Conservation (phyloP, 345 rosid species). For the Tarenaya hassleriana region DNA sequence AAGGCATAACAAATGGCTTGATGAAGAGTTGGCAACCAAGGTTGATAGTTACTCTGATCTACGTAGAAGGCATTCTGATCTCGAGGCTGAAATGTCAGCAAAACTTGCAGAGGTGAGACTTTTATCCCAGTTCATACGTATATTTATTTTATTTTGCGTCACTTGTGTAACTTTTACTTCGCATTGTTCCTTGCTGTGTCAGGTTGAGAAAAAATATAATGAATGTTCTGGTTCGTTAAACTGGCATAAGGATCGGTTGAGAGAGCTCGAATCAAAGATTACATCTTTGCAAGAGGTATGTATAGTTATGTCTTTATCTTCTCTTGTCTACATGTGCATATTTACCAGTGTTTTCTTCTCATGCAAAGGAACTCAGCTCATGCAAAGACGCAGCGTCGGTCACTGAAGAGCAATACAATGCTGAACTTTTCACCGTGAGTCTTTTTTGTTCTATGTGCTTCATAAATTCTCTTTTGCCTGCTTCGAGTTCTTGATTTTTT, state of each 20-base stretch:
- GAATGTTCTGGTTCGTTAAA: slow-evolving; percentile 62
- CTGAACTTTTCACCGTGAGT: slow-evolving; percentile 84
- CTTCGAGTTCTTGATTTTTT: no score
- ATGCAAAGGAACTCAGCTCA: slow-evolving; percentile 57
- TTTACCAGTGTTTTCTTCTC: slow-evolving; percentile 26
- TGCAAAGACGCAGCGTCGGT: slow-evolving; percentile 61
- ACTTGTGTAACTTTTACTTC: background rate
- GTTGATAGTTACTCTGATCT: slow-evolving; percentile 51
- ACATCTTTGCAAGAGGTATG: slow-evolving; percentile 60
- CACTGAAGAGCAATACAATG: slow-evolving; percentile 60
- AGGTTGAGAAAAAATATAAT: slow-evolving; percentile 55
- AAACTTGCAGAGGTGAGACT: slow-evolving; percentile 66
- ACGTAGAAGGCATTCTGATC: slow-evolving; percentile 58
- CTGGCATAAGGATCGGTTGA: slow-evolving; percentile 70
- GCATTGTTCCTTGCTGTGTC: slow-evolving; percentile 14
- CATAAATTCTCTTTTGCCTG: background rate
- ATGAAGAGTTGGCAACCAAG: slow-evolving; percentile 77
- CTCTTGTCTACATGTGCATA: slow-evolving; percentile 12
- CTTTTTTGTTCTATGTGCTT: background rate
- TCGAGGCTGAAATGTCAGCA: slow-evolving; percentile 71
- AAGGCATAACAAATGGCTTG: slow-evolving; percentile 86
- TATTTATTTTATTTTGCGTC: slow-evolving; percentile 1
- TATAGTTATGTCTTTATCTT: slow-evolving; percentile 8
- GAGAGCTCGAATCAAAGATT: slow-evolving; percentile 58
- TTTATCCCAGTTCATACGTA: background rate